These are phyloP conservation scores for Immersiella caudata DNA, from an alignment of 495 filamentous ascomycete species.

Conservation along the genomic window DNA sequence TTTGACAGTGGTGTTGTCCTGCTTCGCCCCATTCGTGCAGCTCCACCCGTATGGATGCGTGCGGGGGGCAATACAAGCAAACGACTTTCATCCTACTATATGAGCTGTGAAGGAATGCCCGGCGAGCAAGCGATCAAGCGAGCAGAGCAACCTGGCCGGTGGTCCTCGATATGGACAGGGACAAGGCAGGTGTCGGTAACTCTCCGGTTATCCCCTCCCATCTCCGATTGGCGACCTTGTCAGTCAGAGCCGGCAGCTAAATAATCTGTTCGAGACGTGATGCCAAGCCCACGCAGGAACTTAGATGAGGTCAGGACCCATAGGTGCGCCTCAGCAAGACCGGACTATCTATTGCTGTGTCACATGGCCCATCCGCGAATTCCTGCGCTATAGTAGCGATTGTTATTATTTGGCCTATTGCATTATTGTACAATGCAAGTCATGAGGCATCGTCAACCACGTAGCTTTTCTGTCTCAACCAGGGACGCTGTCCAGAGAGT, in stretches of 20 bases:
- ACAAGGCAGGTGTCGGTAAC: constrained; percentile 2
- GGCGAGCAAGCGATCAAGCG: constrained; percentile 12
- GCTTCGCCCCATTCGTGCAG: neutral
- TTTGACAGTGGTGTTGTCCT: neutral
- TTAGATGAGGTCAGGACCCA: neutral
- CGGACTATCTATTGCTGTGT: neutral
- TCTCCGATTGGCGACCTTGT: constrained; percentile 18
- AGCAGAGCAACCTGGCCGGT: constrained; percentile 11
- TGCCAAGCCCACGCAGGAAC: neutral
- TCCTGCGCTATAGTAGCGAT: neutral
- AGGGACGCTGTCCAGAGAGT: constrained; percentile 63
- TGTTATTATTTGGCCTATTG: neutral
- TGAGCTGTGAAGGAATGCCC: neutral
- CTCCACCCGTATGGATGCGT: neutral
- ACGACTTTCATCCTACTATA: neutral
- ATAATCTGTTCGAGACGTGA: constrained; percentile 11
- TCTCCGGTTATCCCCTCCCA: constrained; percentile 10
- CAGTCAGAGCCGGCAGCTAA: neutral
- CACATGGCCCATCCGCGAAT: neutral
- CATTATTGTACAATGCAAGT: neutral
- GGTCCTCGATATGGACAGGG: constrained; percentile 10
- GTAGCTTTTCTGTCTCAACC: constrained; percentile 35
- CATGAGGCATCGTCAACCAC: neutral
- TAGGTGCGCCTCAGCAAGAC: neutral
- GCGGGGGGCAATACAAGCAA: neutral